Evolutionary conservation across 148 eudicot genomes (phyloP).

Genomic region (Polygonum aviculare): DNA sequence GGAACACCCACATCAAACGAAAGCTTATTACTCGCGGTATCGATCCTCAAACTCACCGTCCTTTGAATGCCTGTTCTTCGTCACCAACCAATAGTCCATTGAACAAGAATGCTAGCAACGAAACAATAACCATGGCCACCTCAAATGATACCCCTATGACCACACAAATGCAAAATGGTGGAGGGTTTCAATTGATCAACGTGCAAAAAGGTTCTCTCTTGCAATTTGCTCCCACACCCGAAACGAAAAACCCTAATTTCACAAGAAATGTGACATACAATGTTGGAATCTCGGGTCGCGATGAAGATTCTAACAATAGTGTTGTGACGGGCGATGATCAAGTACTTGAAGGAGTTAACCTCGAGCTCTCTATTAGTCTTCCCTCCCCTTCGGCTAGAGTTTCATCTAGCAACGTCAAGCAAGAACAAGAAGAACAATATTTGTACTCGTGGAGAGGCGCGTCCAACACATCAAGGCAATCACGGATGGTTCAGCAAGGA

Average conservation of each 20-base stretch:
- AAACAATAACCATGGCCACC: not conserved
- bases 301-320: constrained; percentile 32
- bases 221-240: constrained; percentile 11
- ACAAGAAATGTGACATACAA: not conserved
- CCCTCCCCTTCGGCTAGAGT: constrained; percentile 10
- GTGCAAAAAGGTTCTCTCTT: constrained; percentile 22
- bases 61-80: constrained; percentile 1
- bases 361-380: constrained; percentile 21
- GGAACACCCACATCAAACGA: constrained; percentile 40
- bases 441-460: not conserved
- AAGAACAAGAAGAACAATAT: not conserved
- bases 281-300: not conserved
- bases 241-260: not conserved
- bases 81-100: not conserved
- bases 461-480: not conserved
- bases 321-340: constrained; percentile 18
- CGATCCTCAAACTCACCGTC: constrained; percentile 35
- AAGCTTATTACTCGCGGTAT: constrained; percentile 39
- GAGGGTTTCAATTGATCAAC: constrained; percentile 23
- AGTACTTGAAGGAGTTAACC: constrained; percentile 8
- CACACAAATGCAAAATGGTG: not conserved
- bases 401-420: not conserved
- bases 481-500: constrained; percentile 2
- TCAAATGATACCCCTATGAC: not conserved
- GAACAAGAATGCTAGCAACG: not conserved